Evolutionary conservation across 805 yeast species (phyloP).

Genomic region (Candida hungchunana): DNA sequence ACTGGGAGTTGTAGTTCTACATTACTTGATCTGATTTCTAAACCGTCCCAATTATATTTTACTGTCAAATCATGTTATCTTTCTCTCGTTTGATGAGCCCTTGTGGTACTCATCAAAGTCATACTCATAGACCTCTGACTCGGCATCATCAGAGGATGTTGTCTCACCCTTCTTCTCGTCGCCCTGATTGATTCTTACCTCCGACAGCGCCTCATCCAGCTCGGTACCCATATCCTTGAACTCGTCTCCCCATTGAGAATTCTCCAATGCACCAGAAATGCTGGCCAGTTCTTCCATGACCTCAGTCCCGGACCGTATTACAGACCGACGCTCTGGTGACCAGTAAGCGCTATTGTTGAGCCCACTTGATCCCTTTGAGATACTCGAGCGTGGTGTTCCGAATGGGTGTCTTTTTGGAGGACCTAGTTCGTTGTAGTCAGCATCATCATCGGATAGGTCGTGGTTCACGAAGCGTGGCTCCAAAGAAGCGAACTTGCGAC

Average conservation of each 20-base stretch:
- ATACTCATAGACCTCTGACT: slow-evolving; percentile 1
- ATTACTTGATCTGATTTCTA: too few relatives aligned
- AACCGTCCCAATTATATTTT: too few relatives aligned
- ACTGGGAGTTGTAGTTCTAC: too few relatives aligned
- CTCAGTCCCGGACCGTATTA: slow-evolving; percentile 7
- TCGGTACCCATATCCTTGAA: slow-evolving; percentile 15
- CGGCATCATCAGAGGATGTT: slow-evolving; percentile 5
- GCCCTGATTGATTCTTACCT: too few relatives aligned
- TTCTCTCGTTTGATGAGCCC: slow-evolving; percentile 4
- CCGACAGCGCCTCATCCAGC: slow-evolving; percentile 11
- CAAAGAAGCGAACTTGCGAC: slow-evolving; percentile 4
- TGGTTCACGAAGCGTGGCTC: slow-evolving; percentile 3
- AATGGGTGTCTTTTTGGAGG: slow-evolving; percentile 1
- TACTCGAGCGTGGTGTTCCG: slow-evolving; percentile 8
- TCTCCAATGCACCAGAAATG: slow-evolving; percentile 15
- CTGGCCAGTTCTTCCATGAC: slow-evolving; percentile 13
- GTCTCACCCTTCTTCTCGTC: slow-evolving; percentile 1
- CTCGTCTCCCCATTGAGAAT: slow-evolving; percentile 20
- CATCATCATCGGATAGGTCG: background rate
- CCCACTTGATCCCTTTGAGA: background rate
- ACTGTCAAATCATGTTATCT: slow-evolving; percentile 4
- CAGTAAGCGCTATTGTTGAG: slow-evolving; percentile 15
- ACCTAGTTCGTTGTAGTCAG: background rate
- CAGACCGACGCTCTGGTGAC: slow-evolving; percentile 22
- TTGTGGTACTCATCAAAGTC: slow-evolving; percentile 6